Evolutionary conservation across 306 rosid species (phyloP).

Genomic region (Quercus ilex): DNA sequence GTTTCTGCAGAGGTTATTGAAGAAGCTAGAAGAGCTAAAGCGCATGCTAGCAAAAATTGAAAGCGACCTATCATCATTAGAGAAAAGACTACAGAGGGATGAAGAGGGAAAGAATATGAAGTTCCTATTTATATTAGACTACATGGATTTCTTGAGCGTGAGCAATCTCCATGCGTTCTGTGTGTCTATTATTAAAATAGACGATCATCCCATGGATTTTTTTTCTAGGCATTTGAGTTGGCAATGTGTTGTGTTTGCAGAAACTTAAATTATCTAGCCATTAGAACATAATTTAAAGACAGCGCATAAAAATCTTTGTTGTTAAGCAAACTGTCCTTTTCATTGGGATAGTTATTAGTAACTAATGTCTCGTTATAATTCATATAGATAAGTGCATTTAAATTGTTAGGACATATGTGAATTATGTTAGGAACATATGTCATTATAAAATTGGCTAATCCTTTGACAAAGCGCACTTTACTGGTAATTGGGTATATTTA

Average conservation of each 20-base stretch:
- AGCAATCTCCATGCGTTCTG: no score
- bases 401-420: no score
- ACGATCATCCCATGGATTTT: no score
- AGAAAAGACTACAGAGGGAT: neutral
- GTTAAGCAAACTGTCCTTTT: no score
- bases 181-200: no score
- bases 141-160: no score
- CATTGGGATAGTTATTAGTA: neutral
- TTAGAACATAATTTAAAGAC: neutral
- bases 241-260: neutral
- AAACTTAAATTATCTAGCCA: neutral
- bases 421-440: no score
- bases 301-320: neutral
- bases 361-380: neutral
- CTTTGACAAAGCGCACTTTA: no score
- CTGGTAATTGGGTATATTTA: no score
- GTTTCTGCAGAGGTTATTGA: conserved; percentile 27
- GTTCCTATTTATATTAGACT: no score
- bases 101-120: neutral
- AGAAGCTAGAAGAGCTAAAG: conserved; percentile 22
- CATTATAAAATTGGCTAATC: no score
- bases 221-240: neutral
- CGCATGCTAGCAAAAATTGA: neutral
- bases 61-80: neutral
- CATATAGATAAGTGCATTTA: neutral